phyloP scores from a whole-genome alignment of 345 rosid genomes.

The Melaleuca alternifolia region DNA sequence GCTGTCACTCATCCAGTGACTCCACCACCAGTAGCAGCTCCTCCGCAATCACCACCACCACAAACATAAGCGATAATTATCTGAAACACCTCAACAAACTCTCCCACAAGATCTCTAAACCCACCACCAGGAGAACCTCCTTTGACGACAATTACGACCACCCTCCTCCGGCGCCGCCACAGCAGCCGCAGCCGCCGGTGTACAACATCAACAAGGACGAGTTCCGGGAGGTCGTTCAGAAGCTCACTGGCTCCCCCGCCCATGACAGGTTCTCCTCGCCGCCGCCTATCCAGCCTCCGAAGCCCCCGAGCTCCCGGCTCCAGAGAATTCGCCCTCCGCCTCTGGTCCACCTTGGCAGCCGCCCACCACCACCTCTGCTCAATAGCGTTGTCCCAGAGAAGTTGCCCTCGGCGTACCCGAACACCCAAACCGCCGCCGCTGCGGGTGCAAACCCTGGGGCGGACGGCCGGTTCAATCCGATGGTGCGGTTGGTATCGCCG shows the following conservation, averaged over 20 bases:
- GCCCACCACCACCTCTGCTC: slow-evolving; percentile 27
- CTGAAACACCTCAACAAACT: slow-evolving; percentile 68
- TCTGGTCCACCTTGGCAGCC: slow-evolving; percentile 52
- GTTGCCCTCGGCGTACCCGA: slow-evolving; percentile 3
- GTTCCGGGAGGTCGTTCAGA: slow-evolving; percentile 89
- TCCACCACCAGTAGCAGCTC: slow-evolving; percentile 15
- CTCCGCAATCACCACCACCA: neutral
- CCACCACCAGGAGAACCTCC: slow-evolving; percentile 24
- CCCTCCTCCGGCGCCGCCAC: slow-evolving; percentile 7
- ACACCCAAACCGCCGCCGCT: neutral
- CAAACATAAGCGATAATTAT: slow-evolving; percentile 17
- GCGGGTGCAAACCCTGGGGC: neutral
- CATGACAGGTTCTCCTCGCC: slow-evolving; percentile 55
- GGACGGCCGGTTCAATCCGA: neutral
- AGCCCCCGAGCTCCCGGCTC: slow-evolving; percentile 70
- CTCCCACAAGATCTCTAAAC: slow-evolving; percentile 79
- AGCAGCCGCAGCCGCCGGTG: slow-evolving; percentile 45
- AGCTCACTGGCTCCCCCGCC: slow-evolving; percentile 92
- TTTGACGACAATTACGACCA: slow-evolving; percentile 16
- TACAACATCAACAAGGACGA: slow-evolving; percentile 89
- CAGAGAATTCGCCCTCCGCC: slow-evolving; percentile 97
- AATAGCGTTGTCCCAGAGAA: slow-evolving; percentile 14
- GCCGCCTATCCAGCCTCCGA: slow-evolving; percentile 35
- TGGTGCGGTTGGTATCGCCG: slow-evolving; percentile 1
- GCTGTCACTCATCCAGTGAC: slow-evolving; percentile 43